These are phyloP conservation scores for Fusarium graminum DNA, from an alignment of 2,329 filamentous ascomycete genomes.

Conservation along the genomic window DNA sequence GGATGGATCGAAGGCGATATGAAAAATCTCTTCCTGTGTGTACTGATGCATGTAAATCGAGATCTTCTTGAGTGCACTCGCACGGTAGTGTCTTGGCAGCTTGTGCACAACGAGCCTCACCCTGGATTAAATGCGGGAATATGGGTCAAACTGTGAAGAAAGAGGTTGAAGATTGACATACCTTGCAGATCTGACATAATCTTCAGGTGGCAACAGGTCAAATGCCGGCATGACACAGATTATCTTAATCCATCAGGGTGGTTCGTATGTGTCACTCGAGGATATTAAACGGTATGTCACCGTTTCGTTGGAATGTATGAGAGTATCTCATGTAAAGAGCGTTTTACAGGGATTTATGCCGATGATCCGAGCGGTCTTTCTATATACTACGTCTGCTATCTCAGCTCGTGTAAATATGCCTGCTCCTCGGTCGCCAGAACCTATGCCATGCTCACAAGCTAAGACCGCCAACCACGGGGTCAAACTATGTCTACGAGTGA, in stretches of 20 bases:
- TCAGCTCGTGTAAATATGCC: not conserved
- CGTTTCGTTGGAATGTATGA: not conserved
- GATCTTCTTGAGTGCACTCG: constrained; percentile 11
- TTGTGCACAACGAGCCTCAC: constrained; percentile 7
- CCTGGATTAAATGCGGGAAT: constrained; percentile 2
- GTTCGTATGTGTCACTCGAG: not conserved
- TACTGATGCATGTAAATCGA: constrained; percentile 18
- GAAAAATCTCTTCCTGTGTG: constrained; percentile 1
- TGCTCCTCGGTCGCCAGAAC: not conserved
- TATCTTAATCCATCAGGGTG: not conserved
- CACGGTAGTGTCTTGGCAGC: constrained; percentile 15
- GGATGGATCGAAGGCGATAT: constrained; percentile 1
- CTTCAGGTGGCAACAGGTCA: not conserved
- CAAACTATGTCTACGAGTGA: not conserved
- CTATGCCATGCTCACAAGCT: not conserved
- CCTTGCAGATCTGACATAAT: not conserved
- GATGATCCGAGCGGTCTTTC: not conserved
- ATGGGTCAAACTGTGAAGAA: constrained; percentile 7
- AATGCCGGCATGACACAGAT: not conserved
- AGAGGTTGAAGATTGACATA: not conserved
- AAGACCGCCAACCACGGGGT: not conserved
- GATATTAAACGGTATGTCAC: not conserved
- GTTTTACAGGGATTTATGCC: not conserved
- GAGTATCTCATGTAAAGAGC: not conserved
- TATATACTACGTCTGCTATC: not conserved